Evolutionary conservation across 768 basidiomycete genomes (phyloP), one percentile per base, ranked within the genome.

Genomic region (Russula sp.): DNA sequence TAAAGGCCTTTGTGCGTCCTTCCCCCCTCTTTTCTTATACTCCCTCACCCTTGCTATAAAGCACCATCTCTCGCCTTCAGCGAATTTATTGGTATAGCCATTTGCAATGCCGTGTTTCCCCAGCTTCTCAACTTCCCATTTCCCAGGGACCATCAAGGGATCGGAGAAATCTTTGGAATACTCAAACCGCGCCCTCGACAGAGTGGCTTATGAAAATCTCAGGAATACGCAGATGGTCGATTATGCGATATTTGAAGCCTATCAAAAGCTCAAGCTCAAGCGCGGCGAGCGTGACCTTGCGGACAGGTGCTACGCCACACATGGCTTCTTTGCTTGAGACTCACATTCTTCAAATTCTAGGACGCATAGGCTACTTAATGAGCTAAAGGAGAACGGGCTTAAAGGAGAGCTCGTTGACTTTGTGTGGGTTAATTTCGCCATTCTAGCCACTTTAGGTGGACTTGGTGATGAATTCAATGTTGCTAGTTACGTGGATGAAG

Each of bases 401-500:
- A 72, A 70, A 5, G 80, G 80, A 8, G 68, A 69, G 35, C 80
- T 73, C 49, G 70, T 87, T 10, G 80, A 88, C 63, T 82, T 77
- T 60, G 61, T 88, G 84, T 88, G 61, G 38, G 79, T 70, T 11
- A 8, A 29, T 2, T 36, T 32, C 4, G 13, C 5, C 22, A 29
- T 13, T 41, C 41, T 11, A 10, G 43, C 38, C 1, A 46, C 16
- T 41, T 16, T 18, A 18, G 3, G 49, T 51, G 29, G 18, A 25
- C 7, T 41, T 47, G 6, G 11, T 32, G 43, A 41, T 20, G 7
- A 25, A 22, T 29, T 8, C 5, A 32, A 39, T 10, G 43, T 32
- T 22, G 13, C 0, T 20, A 86, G 87, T 13, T 89, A 88, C 66
- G 77, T 90, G 2, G 88, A 90, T 49, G 88, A 90, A 71, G 83